phyloP scores from a whole-genome alignment of 2,329 filamentous ascomycete genomes.

The Tolypocladium endophyticum region DNA sequence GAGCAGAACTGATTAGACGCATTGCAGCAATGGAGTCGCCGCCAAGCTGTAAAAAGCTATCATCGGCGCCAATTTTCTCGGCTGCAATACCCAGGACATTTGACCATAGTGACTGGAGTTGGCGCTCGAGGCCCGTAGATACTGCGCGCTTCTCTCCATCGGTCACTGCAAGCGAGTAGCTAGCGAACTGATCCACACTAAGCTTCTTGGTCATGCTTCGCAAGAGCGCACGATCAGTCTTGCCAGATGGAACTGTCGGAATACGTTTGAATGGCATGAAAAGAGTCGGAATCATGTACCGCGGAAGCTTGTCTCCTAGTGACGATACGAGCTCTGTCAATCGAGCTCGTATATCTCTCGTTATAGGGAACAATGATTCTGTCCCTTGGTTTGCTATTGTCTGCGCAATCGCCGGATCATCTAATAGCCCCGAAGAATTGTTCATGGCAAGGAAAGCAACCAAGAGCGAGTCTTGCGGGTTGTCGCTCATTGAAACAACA shows the following conservation, averaged over 20 bases:
- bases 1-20: background rate
- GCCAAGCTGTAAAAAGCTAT: constrained; percentile 4
- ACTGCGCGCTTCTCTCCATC: background rate
- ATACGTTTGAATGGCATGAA: background rate
- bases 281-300: background rate
- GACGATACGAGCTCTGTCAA: background rate
- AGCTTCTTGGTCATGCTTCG: background rate
- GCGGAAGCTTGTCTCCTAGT: background rate
- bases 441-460: constrained; percentile 1
- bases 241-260: background rate
- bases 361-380: background rate
- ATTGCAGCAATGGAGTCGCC: constrained; percentile 7
- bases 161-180: background rate
- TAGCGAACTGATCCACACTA: background rate
- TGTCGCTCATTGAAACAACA: constrained; percentile 1
- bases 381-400: background rate
- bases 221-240: background rate
- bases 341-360: background rate
- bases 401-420: background rate
- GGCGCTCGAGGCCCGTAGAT: background rate
- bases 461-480: constrained; percentile 1
- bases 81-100: background rate
- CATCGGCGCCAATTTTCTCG: constrained; percentile 1
- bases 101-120: background rate
- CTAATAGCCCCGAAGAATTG: background rate